Evolutionary conservation across 176 grass and related monocot genomes (phyloP).

Genomic region (Panicum miliaceum): DNA sequence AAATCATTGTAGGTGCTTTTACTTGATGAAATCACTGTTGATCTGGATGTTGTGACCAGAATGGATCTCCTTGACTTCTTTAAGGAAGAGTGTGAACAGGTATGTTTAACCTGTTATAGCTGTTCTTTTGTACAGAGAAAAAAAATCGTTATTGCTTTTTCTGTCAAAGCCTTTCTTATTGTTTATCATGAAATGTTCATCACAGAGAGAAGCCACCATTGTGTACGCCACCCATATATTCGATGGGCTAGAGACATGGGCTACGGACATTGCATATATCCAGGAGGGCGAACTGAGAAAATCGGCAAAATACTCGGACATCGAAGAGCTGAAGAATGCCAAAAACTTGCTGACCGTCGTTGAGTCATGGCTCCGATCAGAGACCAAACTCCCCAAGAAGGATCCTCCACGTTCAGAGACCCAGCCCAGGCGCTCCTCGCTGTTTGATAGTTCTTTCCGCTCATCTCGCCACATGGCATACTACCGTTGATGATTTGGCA

Average conservation of each 20-base stretch:
- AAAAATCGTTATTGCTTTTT: not conserved
- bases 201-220: slow-evolving; percentile 85
- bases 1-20: slow-evolving; percentile 71
- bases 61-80: slow-evolving; percentile 97
- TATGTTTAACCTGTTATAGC: slow-evolving; percentile 3
- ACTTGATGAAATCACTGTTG: slow-evolving; percentile 89
- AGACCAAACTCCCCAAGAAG: slow-evolving; percentile 76
- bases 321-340: slow-evolving; percentile 71
- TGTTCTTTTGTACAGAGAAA: not conserved
- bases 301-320: slow-evolving; percentile 51
- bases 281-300: slow-evolving; percentile 86
- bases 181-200: not conserved
- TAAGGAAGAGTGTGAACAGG: slow-evolving; percentile 94
- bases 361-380: slow-evolving; percentile 81
- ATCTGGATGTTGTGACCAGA: slow-evolving; percentile 91
- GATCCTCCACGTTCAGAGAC: slow-evolving; percentile 32
- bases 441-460: slow-evolving; percentile 79
- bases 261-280: slow-evolving; percentile 79
- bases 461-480: slow-evolving; percentile 97
- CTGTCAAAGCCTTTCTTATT: slow-evolving; percentile 2
- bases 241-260: slow-evolving; percentile 85
- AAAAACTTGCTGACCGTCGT: slow-evolving; percentile 84
- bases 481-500: slow-evolving; percentile 66
- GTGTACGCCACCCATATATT: slow-evolving; percentile 97
- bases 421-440: slow-evolving; percentile 57